Percentiles rank a stretch among this genome's conserved stretches.
These are phyloP conservation scores for Carex pumila DNA, from an alignment of 176 grass and related monocot species.

Conservation along the genomic window DNA sequence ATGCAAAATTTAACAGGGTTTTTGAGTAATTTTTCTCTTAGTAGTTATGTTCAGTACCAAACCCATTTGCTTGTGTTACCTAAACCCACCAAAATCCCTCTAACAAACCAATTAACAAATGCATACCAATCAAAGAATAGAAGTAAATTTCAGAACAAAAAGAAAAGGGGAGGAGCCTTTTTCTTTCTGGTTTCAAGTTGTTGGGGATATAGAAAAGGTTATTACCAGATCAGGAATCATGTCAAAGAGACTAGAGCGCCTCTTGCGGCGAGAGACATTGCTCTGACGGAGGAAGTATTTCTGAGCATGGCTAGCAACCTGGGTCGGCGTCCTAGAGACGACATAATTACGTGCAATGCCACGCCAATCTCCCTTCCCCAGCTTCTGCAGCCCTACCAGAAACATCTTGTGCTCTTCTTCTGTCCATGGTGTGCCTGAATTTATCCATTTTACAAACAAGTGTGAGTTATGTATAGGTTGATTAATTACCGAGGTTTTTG, in stretches of 20 bases:
- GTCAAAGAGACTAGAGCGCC: constrained; percentile 85
- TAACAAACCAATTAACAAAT: background rate
- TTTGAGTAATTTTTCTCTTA: constrained; percentile 32
- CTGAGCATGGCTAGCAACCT: constrained; percentile 95
- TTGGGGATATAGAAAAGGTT: background rate
- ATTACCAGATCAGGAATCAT: constrained; percentile 71
- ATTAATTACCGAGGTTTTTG: background rate
- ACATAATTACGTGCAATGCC: constrained; percentile 83
- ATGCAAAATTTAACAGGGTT: background rate
- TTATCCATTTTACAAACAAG: background rate
- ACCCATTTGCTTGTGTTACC: constrained; percentile 14
- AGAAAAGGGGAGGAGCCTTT: background rate
- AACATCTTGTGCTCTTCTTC: constrained; percentile 93
- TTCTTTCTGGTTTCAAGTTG: background rate
- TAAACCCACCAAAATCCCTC: constrained; percentile 43
- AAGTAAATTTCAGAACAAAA: background rate
- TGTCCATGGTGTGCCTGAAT: constrained; percentile 82
- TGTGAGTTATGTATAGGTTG: background rate
- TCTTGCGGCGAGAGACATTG: constrained; percentile 75
- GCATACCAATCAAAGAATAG: background rate
- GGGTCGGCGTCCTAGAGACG: constrained; percentile 75
- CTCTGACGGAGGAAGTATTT: constrained; percentile 87
- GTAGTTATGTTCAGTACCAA: constrained; percentile 1
- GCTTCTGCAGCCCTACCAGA: constrained; percentile 69
- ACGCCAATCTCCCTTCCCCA: constrained; percentile 92